Percentiles rank a stretch among this genome's conserved stretches.
Evolutionary conservation across 202 grass and related monocot genomes (phyloP).

Genomic region (Setaria viridis): DNA sequence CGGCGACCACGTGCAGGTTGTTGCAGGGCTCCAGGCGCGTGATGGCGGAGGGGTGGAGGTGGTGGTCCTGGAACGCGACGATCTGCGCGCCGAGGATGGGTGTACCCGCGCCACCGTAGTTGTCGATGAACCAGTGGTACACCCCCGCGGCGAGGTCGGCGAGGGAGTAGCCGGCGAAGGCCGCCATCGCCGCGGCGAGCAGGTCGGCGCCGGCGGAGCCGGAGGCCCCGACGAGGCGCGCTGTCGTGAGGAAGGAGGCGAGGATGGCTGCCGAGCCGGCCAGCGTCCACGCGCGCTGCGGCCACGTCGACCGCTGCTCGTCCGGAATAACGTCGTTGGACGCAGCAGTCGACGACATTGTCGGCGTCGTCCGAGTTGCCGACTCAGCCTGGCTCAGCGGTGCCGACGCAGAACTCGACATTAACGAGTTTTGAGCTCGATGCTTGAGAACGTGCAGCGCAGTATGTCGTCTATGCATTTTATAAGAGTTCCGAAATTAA

Average conservation of each 20-base stretch:
- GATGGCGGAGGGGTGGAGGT: conserved; percentile 65
- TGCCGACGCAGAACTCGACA: too few relatives aligned
- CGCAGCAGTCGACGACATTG: background rate
- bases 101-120: conserved; percentile 72
- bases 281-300: conserved; percentile 70
- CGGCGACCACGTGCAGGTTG: conserved; percentile 63
- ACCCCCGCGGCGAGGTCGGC: conserved; percentile 72
- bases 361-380: background rate
- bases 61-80: conserved; percentile 82
- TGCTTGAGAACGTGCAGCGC: too few relatives aligned
- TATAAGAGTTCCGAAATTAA: too few relatives aligned
- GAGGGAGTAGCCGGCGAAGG: conserved; percentile 53
- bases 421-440: too few relatives aligned
- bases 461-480: too few relatives aligned
- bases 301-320: conserved; percentile 75
- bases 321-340: conserved; percentile 35
- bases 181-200: conserved; percentile 46
- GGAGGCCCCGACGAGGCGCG: conserved; percentile 35
- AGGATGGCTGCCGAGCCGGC: conserved; percentile 59
- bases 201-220: conserved; percentile 31
- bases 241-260: conserved; percentile 53
- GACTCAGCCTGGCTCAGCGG: conserved; percentile 21
- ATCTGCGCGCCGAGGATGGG: conserved; percentile 74
- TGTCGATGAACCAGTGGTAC: conserved; percentile 93
- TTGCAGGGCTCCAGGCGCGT: conserved; percentile 66